phyloP scores from a whole-genome alignment of 352 stramenopile species.

The Phytophthora meadii region DNA sequence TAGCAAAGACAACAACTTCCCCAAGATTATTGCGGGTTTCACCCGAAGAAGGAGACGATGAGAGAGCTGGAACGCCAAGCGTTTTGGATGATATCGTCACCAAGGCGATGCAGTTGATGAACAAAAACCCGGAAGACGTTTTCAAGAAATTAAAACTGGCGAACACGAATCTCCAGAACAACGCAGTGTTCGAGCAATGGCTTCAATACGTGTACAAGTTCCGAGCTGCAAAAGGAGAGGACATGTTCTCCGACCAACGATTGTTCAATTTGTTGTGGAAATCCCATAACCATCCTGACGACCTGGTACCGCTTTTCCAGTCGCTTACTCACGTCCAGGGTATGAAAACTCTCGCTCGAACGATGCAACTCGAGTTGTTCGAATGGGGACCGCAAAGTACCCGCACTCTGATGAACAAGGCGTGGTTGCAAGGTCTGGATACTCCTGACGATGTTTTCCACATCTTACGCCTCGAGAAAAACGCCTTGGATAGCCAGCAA shows the following conservation, averaged over 20 bases:
- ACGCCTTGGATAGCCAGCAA: neutral
- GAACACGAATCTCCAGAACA: neutral
- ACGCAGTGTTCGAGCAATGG: slow-evolving; percentile 1
- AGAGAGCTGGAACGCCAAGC: neutral
- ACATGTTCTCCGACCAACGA: neutral
- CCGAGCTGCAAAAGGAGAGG: neutral
- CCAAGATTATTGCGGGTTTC: neutral
- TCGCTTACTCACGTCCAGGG: neutral
- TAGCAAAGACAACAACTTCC: neutral
- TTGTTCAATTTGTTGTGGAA: neutral
- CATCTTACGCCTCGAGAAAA: slow-evolving; percentile 1
- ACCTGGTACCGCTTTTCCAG: slow-evolving; percentile 2
- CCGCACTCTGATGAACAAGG: neutral
- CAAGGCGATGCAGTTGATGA: neutral
- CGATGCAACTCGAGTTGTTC: neutral
- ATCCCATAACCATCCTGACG: neutral
- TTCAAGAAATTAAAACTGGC: slow-evolving; percentile 1
- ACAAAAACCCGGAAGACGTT: neutral
- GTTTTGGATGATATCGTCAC: neutral
- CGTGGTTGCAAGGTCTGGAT: neutral
- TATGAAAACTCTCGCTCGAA: neutral
- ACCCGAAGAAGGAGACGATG: neutral
- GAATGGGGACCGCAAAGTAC: neutral
- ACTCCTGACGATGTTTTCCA: slow-evolving; percentile 1
- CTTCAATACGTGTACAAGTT: slow-evolving; percentile 9